A percentile compares a stretch with the other conserved stretches of the same genome.
These are phyloP conservation scores for Ploettnerulaceae sp. DNA, from an alignment of 2,329 filamentous ascomycete species.

Conservation along the genomic window DNA sequence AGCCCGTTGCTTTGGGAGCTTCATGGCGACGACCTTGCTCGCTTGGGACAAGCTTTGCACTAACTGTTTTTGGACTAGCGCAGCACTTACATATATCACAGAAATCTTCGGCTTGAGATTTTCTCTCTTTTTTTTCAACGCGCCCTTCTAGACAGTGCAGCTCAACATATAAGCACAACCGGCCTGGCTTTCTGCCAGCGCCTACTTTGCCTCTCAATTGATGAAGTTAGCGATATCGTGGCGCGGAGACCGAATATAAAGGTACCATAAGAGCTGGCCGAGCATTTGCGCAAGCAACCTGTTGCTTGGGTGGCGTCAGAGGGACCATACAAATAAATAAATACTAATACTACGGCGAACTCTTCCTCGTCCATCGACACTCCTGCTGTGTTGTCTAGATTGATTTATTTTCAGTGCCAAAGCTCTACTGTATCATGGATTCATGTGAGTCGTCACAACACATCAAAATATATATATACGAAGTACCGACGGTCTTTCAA, in stretches of 20 bases:
- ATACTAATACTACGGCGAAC: too few species aligned
- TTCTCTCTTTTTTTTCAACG: slow-evolving; percentile 48
- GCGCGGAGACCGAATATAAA: slow-evolving; percentile 47
- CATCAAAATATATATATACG: too few species aligned
- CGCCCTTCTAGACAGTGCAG: slow-evolving; percentile 84
- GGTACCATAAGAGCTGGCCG: slow-evolving; percentile 56
- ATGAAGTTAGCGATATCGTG: slow-evolving; percentile 57
- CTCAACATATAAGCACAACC: slow-evolving; percentile 57
- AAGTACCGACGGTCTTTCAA: too few species aligned
- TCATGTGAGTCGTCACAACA: too few species aligned
- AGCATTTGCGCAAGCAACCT: slow-evolving; percentile 39
- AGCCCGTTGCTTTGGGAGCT: slow-evolving; percentile 12
- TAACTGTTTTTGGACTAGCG: slow-evolving; percentile 16
- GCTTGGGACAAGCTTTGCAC: slow-evolving; percentile 14
- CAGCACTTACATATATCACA: slow-evolving; percentile 13
- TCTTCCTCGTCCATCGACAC: too few species aligned
- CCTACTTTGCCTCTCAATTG: slow-evolving; percentile 53
- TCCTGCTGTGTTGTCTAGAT: too few species aligned
- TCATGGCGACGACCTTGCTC: slow-evolving; percentile 19
- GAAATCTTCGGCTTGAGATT: slow-evolving; percentile 14
- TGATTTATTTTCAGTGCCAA: too few species aligned
- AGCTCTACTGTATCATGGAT: background rate
- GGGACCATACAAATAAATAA: slow-evolving; percentile 59
- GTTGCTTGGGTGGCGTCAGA: slow-evolving; percentile 84
- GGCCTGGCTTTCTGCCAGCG: slow-evolving; percentile 65